A percentile compares a stretch with the other conserved stretches of the same genome.
Evolutionary conservation across 2,329 filamentous ascomycete genomes (phyloP).

Genomic region (Kalaharituber pfeilii): DNA sequence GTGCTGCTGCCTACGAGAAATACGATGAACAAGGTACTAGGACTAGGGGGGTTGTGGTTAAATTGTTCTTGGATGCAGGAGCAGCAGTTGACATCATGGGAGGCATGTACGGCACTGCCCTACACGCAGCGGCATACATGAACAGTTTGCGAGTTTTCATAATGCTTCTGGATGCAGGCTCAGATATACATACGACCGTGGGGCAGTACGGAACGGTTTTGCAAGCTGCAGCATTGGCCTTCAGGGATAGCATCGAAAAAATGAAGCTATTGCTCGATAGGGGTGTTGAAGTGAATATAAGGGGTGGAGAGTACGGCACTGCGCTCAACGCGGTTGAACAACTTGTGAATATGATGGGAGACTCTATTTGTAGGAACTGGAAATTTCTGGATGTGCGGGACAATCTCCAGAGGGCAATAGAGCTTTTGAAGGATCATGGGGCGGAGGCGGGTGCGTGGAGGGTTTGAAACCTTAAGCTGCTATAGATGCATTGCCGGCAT

Average conservation of each 20-base stretch:
- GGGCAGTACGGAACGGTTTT: slow-evolving; percentile 10
- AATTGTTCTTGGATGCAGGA: background rate
- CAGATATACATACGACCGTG: slow-evolving; percentile 3
- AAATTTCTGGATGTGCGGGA: no score
- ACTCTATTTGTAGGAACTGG: no score
- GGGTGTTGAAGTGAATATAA: background rate
- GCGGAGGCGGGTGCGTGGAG: no score
- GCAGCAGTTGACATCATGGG: background rate
- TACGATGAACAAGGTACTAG: no score
- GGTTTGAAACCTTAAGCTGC: no score
- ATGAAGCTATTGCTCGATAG: background rate
- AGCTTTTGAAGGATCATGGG: no score
- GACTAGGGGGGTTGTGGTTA: no score
- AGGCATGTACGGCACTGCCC: slow-evolving; percentile 3
- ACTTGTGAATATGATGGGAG: no score
- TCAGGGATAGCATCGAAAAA: background rate
- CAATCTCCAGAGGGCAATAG: no score
- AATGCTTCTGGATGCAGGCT: slow-evolving; percentile 7
- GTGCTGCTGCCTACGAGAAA: no score
- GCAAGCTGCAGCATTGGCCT: slow-evolving; percentile 14
- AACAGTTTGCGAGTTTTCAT: slow-evolving; percentile 4
- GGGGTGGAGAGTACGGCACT: background rate
- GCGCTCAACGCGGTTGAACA: no score
- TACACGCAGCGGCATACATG: slow-evolving; percentile 12
- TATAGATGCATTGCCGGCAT: no score